Evolutionary conservation across 1,139 yeast genomes (phyloP), one percentile per base, ranked within the genome.

Genomic region (Hanseniaspora uvarum): DNA sequence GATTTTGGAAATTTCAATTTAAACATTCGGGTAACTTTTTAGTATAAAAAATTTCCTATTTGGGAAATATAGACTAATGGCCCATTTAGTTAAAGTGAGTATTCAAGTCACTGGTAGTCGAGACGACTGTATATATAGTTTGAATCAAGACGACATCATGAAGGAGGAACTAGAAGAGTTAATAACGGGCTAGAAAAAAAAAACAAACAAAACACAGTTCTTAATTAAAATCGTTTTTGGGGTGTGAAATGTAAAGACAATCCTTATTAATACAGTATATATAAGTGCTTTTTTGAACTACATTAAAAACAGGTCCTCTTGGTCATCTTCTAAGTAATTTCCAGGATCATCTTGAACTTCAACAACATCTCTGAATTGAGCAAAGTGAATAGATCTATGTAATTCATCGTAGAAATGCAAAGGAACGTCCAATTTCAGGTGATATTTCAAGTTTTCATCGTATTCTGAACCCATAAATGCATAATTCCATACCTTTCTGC

Each of bases 331-430:
- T 50, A 76, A 60, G 28, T 37, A 34, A 4, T 12, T 24, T 37
- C 30, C 28, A 26, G 43, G 12, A 6, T 72, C 72, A 14, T 66
- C 59, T 21, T 70, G 75, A 21, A 70, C 74, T 19, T 73, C 77
- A 58, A 83, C 94, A 56, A 86, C 66, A 56, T 81, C 85, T 56
- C 76, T 79, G 63, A 88, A 88, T 1, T 82, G 76, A 50, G 80
- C 72, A 68, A 92, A 94, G 68, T 92, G 98, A 30, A 82, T 75
- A 7, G 96, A 94, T 48, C 98, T 81, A 63, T 94, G 98, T 38
- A 79, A 65, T 60, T 86, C 95, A 63, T 86, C 83, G 65, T 88
- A 94, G 64, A 83, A 92, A 4, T 86, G 79, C 49, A 83, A 63
- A 1, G 99, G 99, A 10, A 80, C 72, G 63, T 86, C 96, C 52